Percentiles rank a stretch among this genome's conserved stretches.
These are phyloP conservation scores for Lachnellula hyalina DNA, from an alignment of 2,329 filamentous ascomycete genomes.

Conservation along the genomic window DNA sequence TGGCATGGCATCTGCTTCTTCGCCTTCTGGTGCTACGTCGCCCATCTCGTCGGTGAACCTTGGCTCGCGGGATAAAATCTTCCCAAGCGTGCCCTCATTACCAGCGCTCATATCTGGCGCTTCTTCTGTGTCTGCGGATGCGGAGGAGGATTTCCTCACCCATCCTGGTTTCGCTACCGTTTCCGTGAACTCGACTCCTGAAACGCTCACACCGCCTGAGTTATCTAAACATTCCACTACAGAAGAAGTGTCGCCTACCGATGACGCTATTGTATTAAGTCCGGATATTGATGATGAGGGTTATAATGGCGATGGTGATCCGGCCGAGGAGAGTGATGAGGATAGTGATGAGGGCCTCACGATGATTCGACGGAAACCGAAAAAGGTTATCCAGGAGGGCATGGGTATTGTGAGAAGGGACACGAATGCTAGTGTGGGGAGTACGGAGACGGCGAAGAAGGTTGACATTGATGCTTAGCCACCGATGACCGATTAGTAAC, in stretches of 20 bases:
- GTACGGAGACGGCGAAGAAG: conserved; percentile 61
- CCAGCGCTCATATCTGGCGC: conserved; percentile 59
- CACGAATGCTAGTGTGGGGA: conserved; percentile 56
- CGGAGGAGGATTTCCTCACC: conserved; percentile 54
- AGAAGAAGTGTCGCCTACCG: conserved; percentile 4
- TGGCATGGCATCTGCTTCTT: conserved; percentile 38
- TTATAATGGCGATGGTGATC: conserved; percentile 28
- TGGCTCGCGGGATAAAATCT: conserved; percentile 34
- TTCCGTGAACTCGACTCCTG: conserved; percentile 28
- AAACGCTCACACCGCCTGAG: conserved; percentile 26
- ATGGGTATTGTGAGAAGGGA: conserved; percentile 39
- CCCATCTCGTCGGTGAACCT: conserved; percentile 43
- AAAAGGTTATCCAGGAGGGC: too few species aligned
- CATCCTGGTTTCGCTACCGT: conserved; percentile 37
- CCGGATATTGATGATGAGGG: conserved; percentile 25
- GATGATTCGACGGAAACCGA: conserved; percentile 28
- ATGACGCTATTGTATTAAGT: background rate
- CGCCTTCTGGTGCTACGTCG: conserved; percentile 23
- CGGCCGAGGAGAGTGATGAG: conserved; percentile 26
- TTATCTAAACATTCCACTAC: conserved; percentile 20
- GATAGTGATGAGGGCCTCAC: conserved; percentile 31
- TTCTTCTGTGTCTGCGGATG: conserved; percentile 58
- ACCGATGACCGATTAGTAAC: background rate
- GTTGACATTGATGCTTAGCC: conserved; percentile 4
- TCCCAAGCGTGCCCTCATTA: conserved; percentile 59